Evolutionary conservation across 129 eudicot genomes (phyloP), one percentile per base, ranked within the genome.

Genomic region (Smallanthus sonchifolius): DNA sequence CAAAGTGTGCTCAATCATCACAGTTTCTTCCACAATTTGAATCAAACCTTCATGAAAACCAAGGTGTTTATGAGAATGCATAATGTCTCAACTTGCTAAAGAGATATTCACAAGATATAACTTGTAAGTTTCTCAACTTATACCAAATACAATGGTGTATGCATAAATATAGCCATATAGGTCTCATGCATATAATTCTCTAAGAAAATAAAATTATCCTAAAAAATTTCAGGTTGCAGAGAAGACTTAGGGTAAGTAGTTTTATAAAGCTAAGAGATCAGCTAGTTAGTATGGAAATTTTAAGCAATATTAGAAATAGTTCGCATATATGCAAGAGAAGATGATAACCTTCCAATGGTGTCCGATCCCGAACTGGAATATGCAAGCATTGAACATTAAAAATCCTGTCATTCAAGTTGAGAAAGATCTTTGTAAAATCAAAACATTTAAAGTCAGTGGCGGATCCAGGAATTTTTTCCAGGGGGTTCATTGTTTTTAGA

Each of bases 321-420:
- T 45, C 4, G 10, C 62, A 16, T 55, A 55, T 55, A 20, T 55
- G 32, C 36, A 38, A 30, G 13, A 66, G 8, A 57, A 76, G 81
- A 62, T 51, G 45, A 65, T n/a, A 54, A 78, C 92, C 92, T 83
- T 75, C 85, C 35, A 83, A 81, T 63, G 92, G 79, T 43, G 92
- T 87, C 77, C 82, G 85, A 57, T 90, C 96, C 5, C 34, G 30
- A 63, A 85, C 84, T 40, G 92, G 96, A 72, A 90, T 83, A 63
- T 90, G 92, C 85, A 90, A 78, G 67, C 92, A 90, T 72, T 87
- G 80, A 17, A 87, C 79, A 47, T 81, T 82, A 63, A 85, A 87
- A 44, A 84, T 59, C 80, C 91, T 89, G 79, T 34, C 54, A 48
- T 30, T 7, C n/a, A 78, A 66, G 48, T 34, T 48, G 11, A 74